Conservation (phyloP, 305 asterid genomes). For the Solanum chacoense region DNA sequence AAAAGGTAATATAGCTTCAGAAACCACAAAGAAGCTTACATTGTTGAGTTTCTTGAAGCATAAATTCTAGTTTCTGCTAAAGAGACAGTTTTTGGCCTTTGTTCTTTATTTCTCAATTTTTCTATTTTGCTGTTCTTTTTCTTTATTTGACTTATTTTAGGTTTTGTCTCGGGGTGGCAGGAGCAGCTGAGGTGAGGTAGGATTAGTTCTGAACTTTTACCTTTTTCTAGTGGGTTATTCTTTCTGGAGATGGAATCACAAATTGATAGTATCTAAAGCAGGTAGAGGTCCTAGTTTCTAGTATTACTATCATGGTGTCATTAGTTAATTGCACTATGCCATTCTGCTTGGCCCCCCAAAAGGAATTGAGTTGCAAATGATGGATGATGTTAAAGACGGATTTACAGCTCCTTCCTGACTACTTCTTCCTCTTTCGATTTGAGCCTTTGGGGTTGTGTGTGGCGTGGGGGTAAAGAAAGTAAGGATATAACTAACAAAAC, state of each 20-base stretch:
- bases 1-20: constrained; percentile 39
- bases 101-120: neutral
- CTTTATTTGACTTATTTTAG: neutral
- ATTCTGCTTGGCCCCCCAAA: neutral
- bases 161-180: neutral
- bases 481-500: neutral
- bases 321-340: neutral
- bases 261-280: neutral
- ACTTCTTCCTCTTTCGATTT: neutral
- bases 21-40: neutral
- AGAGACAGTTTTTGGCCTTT: neutral
- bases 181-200: neutral
- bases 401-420: neutral
- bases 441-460: neutral
- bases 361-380: neutral
- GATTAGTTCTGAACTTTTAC: neutral
- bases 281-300: neutral
- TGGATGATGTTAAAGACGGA: neutral
- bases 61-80: neutral
- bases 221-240: neutral
- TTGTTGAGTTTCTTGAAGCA: neutral
- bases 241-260: neutral
- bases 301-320: neutral
- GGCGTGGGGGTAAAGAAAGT: neutral
- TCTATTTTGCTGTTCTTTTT: neutral